phyloP scores from a whole-genome alignment of 306 rosid genomes.

The Sesbania bispinosa region DNA sequence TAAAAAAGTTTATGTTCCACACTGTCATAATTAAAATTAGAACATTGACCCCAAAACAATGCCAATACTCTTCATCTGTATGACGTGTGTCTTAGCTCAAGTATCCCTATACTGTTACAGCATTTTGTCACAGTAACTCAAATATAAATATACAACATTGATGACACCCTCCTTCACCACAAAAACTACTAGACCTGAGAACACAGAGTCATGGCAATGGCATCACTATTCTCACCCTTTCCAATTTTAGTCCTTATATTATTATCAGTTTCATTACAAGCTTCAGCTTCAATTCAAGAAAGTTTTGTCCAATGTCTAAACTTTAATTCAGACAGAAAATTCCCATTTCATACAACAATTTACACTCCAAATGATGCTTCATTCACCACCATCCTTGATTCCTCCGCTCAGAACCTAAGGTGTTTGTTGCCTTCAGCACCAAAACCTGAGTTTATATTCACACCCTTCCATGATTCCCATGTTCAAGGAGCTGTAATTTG shows the following conservation, averaged over 20 bases:
- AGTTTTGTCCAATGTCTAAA: constrained; percentile 41
- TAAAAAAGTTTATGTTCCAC: constrained; percentile 3
- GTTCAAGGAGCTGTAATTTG: constrained; percentile 52
- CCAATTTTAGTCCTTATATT: constrained; percentile 30
- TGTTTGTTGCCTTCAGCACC: constrained; percentile 44
- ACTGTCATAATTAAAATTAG: constrained; percentile 11
- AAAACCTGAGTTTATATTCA: constrained; percentile 66
- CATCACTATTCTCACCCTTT: constrained; percentile 25
- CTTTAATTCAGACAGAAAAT: constrained; percentile 18
- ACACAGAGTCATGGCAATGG: constrained; percentile 32
- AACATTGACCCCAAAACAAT: constrained; percentile 24
- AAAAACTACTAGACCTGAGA: neutral
- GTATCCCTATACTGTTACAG: neutral
- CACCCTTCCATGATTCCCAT: constrained; percentile 39
- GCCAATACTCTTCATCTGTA: constrained; percentile 18
- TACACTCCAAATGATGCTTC: constrained; percentile 33
- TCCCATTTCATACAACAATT: constrained; percentile 30
- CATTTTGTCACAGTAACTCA: neutral
- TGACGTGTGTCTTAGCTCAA: constrained; percentile 43
- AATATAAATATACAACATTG: constrained; percentile 20
- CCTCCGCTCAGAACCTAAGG: constrained; percentile 53
- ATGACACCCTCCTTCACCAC: constrained; percentile 13
- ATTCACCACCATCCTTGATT: constrained; percentile 36
- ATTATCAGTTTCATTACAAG: constrained; percentile 27
- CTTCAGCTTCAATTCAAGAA: constrained; percentile 34